Base-by-base conservation (phyloP, 1,139 yeast genomes). In the Hyphopichia pseudoburtonii region DNA sequence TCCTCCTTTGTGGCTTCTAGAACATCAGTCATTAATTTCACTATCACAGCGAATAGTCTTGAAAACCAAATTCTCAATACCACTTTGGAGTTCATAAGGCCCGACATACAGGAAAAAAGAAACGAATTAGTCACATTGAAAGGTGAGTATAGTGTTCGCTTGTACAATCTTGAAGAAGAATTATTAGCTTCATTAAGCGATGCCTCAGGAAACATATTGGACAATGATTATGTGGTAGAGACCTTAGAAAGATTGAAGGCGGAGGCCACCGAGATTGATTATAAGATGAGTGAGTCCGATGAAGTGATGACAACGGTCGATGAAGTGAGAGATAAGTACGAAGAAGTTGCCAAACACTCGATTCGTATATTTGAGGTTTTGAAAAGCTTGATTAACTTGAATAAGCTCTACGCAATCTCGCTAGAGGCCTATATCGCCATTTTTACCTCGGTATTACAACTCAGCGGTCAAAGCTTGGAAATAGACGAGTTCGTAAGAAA, bases 61-160 rank as follows among this genome's bases (percentile, higher is more conserved):
- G 82, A 83, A 41, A 70, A 73, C 27, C 83, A 82, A 45, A 70
- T 86, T 0, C 62, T 87, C 37, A 78, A 83, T 45, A 61, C 75
- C 38, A 69, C 87, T 0, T 62, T 90, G 32, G 60, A 64, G 31
- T 60, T 64, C 6, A 76, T 78, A 41, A 66, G 76, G 21, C 96
- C 97, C 0, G 92, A 82, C 10, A 59, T 86, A 12, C 90, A 86
- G 43, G 51, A 54, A 11, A 73, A 80, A 51, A 69, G 92, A 38
- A 48, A 64, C 1, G 80, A 77, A 27, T 56, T 84, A 39, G 58
- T 76, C 12, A 64, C 66, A 26, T 56, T 80, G n/a, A 81, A 80
- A 46, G 76, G 83, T 8, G 83, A 80, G 39, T 85, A 81, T 50
- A 73, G 70, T 39, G 68, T 70, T 1, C 75, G 71, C 21, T 59